phyloP scores from a whole-genome alignment of 2,329 filamentous ascomycete species.

The Apiospora koreana region DNA sequence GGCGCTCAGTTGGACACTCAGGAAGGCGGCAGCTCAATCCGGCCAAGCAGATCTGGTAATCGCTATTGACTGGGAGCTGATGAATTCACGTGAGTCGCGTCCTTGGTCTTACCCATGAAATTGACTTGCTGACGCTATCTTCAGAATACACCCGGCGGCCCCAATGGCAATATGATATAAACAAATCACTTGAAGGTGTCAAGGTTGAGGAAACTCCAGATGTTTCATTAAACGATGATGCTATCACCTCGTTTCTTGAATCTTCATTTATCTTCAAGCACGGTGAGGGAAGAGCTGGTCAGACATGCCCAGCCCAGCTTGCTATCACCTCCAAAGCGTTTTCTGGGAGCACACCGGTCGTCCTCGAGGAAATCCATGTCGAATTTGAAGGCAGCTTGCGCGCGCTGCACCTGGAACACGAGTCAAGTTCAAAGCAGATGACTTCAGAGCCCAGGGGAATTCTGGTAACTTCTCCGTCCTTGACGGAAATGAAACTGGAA shows the following conservation, averaged over 20 bases:
- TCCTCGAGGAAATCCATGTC: constrained; percentile 52
- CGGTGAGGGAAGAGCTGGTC: constrained; percentile 62
- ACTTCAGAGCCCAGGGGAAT: constrained; percentile 16
- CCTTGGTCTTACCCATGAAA: not conserved
- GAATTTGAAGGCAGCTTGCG: constrained; percentile 60
- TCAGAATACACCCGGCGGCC: constrained; percentile 55
- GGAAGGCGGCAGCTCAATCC: constrained; percentile 54
- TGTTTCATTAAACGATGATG: constrained; percentile 52
- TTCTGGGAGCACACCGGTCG: constrained; percentile 50
- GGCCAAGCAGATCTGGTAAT: constrained; percentile 58
- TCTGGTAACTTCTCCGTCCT: constrained; percentile 21
- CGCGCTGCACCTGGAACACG: constrained; percentile 52
- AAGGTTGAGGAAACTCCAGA: constrained; percentile 44
- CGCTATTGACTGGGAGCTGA: constrained; percentile 65
- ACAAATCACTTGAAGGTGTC: constrained; percentile 55
- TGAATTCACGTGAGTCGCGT: constrained; percentile 54
- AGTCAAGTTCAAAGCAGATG: constrained; percentile 18
- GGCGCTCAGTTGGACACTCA: constrained; percentile 62
- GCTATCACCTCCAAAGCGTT: constrained; percentile 58
- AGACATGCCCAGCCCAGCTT: constrained; percentile 59
- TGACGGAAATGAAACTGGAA: constrained; percentile 26
- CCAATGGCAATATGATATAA: constrained; percentile 64
- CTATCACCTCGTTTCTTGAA: constrained; percentile 54
- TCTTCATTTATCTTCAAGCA: constrained; percentile 59
- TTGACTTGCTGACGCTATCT: constrained; percentile 20